Conservation (phyloP, 2,329 filamentous ascomycete genomes). For the Fusarium xylarioides region DNA sequence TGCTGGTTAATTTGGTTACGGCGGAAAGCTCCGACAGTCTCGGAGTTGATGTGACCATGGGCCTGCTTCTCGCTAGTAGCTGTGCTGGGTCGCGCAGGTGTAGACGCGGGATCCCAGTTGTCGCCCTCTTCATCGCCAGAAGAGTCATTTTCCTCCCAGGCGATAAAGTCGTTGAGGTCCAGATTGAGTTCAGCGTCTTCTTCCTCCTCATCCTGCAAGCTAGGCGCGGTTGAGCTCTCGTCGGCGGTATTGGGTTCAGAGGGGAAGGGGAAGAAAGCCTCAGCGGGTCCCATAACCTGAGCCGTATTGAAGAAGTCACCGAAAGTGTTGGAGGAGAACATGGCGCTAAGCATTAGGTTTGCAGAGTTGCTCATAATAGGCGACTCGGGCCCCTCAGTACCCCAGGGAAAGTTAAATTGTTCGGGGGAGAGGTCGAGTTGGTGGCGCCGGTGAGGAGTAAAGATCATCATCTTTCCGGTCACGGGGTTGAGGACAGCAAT, state of each 20-base stretch:
- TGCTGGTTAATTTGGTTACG: constrained; percentile 71
- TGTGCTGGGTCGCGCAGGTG: constrained; percentile 60
- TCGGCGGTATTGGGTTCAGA: constrained; percentile 66
- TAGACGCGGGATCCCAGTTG: constrained; percentile 61
- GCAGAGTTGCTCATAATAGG: constrained; percentile 74
- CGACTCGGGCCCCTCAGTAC: constrained; percentile 53
- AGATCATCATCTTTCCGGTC: constrained; percentile 71
- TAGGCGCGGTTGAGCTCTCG: constrained; percentile 54
- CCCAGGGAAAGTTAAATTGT: constrained; percentile 61
- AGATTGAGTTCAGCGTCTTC: constrained; percentile 72
- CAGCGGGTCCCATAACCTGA: constrained; percentile 75
- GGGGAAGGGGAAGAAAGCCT: constrained; percentile 78
- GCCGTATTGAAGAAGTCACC: constrained; percentile 67
- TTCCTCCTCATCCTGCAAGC: constrained; percentile 60
- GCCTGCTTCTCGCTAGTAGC: constrained; percentile 58
- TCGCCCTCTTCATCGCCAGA: constrained; percentile 68
- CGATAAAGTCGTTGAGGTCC: constrained; percentile 77
- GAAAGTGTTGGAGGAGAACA: constrained; percentile 67
- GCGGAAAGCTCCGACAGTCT: constrained; percentile 82
- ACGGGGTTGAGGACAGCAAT: constrained; percentile 66
- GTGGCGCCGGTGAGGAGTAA: constrained; percentile 62
- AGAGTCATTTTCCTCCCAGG: constrained; percentile 67
- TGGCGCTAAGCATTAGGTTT: constrained; percentile 81
- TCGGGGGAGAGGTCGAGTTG: constrained; percentile 64
- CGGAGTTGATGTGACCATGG: constrained; percentile 68